Conservation (phyloP, 1,139 yeast species). For the Arxiozyma bovina region DNA sequence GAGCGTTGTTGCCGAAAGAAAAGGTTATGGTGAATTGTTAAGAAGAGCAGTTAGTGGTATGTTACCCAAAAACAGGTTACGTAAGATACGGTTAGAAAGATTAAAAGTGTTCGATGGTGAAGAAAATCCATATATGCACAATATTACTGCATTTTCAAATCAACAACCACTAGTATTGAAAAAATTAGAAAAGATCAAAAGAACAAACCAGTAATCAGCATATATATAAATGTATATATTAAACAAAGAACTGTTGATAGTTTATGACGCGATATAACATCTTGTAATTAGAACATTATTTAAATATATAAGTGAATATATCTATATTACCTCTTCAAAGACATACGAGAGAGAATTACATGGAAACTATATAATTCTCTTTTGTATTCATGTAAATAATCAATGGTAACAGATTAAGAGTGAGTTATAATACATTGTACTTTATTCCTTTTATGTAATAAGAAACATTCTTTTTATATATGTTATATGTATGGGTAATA, state of each 20-base stretch:
- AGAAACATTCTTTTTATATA: neutral
- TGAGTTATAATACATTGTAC: conserved; percentile 6
- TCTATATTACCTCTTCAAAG: neutral
- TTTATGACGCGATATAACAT: no score
- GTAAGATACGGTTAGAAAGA: conserved; percentile 73
- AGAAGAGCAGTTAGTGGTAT: conserved; percentile 86
- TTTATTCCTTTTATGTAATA: no score
- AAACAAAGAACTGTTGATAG: neutral
- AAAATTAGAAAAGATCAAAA: neutral
- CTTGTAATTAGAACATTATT: neutral
- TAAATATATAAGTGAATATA: neutral
- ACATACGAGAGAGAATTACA: no score
- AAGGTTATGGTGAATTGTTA: conserved; percentile 78
- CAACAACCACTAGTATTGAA: conserved; percentile 37
- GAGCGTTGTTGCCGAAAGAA: conserved; percentile 66
- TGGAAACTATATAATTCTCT: neutral
- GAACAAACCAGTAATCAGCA: neutral
- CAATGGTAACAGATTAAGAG: neutral
- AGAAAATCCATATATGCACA: conserved; percentile 75
- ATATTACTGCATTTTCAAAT: conserved; percentile 80
- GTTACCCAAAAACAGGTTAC: conserved; percentile 85
- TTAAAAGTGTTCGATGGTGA: conserved; percentile 82
- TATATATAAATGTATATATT: neutral
- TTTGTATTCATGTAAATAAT: neutral
- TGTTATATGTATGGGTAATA: neutral